Evolutionary conservation across 2,329 filamentous ascomycete genomes (phyloP), one percentile per base, ranked within the genome.

Genomic region (Fusarium acutatum): DNA sequence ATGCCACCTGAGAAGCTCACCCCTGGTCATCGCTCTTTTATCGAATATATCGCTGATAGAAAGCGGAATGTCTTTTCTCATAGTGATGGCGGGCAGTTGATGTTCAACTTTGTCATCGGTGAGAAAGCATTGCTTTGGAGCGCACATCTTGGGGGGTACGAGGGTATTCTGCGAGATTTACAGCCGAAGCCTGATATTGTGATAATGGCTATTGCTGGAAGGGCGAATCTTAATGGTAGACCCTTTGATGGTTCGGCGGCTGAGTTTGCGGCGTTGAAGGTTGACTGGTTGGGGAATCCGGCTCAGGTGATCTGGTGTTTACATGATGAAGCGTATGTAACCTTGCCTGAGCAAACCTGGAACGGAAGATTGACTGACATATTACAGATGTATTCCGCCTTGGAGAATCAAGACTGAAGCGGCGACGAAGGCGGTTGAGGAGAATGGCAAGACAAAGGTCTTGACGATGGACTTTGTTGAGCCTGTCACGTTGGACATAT

Each of bases 251-350:
- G 61, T 0, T 62, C 43, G 1, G 13, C 61, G 3, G 61, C 61
- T 20, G 61, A 50, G 7, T 62, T 64, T 28, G 61, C 30, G 1
- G 37, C 57, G 10, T n/a, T 32, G 37, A 62, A 62, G 14, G 57
- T 52, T 10, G 57, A 14, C 0, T 64, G 44, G 61, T 3, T 64
- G 7, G 57, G 57, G 11, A 43, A 20, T 1, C 57, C 61, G 5
- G 4, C 18, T 7, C 44, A 15, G 1, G 30, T 64, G 5, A 52
- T 64, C 1, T 62, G 61, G 57, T 64, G 61, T 62, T 7, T 64
- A 28, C 61, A 64, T 6, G 43, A 64, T 11, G 61, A 64, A 43
- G 37, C 61, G 61, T 64, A n/a, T 0, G 56, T 41, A 41, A 8
- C 4, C 13, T 3, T 22, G 13, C 20, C 9, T 0, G 9, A 28